Evolutionary conservation across 768 basidiomycete genomes (phyloP).

Genomic region (Xerocomellus intermedius): DNA sequence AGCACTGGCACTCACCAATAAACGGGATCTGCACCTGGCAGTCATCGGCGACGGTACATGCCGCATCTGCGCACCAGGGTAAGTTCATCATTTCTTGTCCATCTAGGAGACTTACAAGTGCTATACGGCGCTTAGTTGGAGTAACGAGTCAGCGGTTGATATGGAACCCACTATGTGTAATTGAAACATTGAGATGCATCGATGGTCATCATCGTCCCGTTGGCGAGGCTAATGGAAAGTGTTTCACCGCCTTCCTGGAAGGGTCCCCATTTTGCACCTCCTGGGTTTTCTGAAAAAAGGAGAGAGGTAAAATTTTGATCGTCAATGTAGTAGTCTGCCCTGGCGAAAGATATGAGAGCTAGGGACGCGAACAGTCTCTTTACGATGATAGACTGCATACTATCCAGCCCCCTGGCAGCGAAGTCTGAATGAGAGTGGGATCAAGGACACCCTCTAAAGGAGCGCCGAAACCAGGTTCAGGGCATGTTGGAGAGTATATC

Average conservation of each 20-base stretch:
- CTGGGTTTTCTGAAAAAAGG: slow-evolving; percentile 9
- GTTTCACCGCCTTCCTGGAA: slow-evolving; percentile 10
- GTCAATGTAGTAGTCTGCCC: slow-evolving; percentile 16
- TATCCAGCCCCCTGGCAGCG: neutral
- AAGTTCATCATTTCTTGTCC: neutral
- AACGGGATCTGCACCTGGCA: slow-evolving; percentile 19
- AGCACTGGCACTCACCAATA: neutral
- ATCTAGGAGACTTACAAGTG: slow-evolving; percentile 4
- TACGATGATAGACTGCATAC: slow-evolving; percentile 2
- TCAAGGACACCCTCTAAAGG: neutral
- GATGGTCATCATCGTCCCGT: slow-evolving; percentile 11
- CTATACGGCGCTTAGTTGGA: neutral
- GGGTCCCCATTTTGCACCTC: slow-evolving; percentile 10
- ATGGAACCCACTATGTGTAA: slow-evolving; percentile 12
- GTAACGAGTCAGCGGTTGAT: neutral
- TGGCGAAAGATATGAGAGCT: slow-evolving; percentile 1
- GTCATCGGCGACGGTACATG: slow-evolving; percentile 8
- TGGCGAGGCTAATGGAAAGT: slow-evolving; percentile 8
- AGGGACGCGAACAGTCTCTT: neutral
- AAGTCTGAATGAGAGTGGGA: neutral
- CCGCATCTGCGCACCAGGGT: slow-evolving; percentile 5
- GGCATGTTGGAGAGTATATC: neutral
- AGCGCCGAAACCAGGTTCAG: neutral
- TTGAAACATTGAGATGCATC: slow-evolving; percentile 17
- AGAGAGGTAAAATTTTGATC: slow-evolving; percentile 17